Evolutionary conservation across 2,329 filamentous ascomycete genomes (phyloP).

Genomic region (Penicillium glabrum): DNA sequence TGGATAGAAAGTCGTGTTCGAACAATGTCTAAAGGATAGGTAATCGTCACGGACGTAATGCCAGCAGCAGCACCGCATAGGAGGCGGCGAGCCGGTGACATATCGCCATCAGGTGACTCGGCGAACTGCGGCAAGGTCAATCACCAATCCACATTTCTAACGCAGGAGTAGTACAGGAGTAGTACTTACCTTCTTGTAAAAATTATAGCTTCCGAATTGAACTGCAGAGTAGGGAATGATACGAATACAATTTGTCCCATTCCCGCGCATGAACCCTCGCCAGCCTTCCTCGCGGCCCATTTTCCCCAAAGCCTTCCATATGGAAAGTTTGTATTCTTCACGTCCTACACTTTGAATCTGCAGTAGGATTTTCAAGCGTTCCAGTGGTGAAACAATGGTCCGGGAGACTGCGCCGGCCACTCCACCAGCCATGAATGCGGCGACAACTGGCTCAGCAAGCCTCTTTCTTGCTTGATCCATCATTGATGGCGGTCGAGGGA

Average conservation of each 20-base stretch:
- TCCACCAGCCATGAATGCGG: slow-evolving; percentile 91
- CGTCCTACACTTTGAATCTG: slow-evolving; percentile 89
- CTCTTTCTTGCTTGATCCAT: slow-evolving; percentile 29
- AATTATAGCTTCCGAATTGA: slow-evolving; percentile 96
- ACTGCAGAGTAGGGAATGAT: slow-evolving; percentile 98
- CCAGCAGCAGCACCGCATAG: slow-evolving; percentile 89
- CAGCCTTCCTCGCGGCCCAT: slow-evolving; percentile 98
- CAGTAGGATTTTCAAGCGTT: slow-evolving; percentile 96
- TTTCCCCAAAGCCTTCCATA: slow-evolving; percentile 83
- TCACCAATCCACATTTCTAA: background rate
- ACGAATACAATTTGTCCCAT: slow-evolving; percentile 96
- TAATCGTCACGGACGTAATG: slow-evolving; percentile 91
- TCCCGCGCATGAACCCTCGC: slow-evolving; percentile 95
- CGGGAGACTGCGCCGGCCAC: slow-evolving; percentile 95
- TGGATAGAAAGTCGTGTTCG: slow-evolving; percentile 94
- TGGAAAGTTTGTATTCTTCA: slow-evolving; percentile 90
- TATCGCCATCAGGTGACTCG: slow-evolving; percentile 72
- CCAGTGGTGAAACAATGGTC: slow-evolving; percentile 93
- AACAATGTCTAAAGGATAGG: slow-evolving; percentile 96
- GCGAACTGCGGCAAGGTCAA: slow-evolving; percentile 59
- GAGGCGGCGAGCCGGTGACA: slow-evolving; percentile 73
- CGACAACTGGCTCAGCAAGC: slow-evolving; percentile 79
- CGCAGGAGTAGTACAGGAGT: slow-evolving; percentile 26
- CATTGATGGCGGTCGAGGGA: slow-evolving; percentile 18
- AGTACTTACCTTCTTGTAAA: slow-evolving; percentile 80